Evolutionary conservation across 1,284 basidiomycete species (phyloP), one percentile per base, ranked within the genome.

Genomic region (Ganoderma resinaceum): DNA sequence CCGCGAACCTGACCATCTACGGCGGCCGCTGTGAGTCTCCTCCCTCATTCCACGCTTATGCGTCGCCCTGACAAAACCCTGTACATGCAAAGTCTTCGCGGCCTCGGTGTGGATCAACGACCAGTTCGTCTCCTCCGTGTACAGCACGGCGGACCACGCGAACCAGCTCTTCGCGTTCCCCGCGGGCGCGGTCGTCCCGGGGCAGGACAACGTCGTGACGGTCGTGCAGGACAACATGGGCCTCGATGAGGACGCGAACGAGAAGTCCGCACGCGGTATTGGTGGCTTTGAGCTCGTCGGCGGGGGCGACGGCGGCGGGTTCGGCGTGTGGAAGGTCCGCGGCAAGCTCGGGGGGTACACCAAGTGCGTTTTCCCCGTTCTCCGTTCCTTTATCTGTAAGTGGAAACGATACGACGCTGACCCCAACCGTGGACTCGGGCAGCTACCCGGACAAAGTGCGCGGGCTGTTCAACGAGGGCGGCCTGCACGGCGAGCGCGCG

Each of bases 151-250:
- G 7, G 86, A 87, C 72, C 89, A 93, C 78, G 90, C 88, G 0
- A 89, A 93, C 70, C 82, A 87, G n/a, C 80, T 82, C 43, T 93
- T 89, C 76, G 75, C 78, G 20, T 91, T 95, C 80, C 91, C 92
- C 0, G 57, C 75, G 1, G 86, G 84, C 2, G 81, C 87, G 2
- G 71, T 94, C 31, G 74, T 78, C 11, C 73, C 80, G 12, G 85
- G 84, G 4, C 70, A 82, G 63, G 91, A 93, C 72, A 94, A 94
- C 75, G 86, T 95, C 5, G 86, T 95, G 66, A 93, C 93, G 0
- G 83, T 94, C 53, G 82, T 94, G 18, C 91, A 92, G 87, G 93
- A 95, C 73, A 92, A 93, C 73, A 93, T 92, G 90, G 93, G 93
- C 0, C 80, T 93, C 70, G 85, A 92, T 66, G 89, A 94, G 63